Evolutionary conservation across 2,329 filamentous ascomycete genomes (phyloP).

Genomic region (Ophiostoma tasmaniense): DNA sequence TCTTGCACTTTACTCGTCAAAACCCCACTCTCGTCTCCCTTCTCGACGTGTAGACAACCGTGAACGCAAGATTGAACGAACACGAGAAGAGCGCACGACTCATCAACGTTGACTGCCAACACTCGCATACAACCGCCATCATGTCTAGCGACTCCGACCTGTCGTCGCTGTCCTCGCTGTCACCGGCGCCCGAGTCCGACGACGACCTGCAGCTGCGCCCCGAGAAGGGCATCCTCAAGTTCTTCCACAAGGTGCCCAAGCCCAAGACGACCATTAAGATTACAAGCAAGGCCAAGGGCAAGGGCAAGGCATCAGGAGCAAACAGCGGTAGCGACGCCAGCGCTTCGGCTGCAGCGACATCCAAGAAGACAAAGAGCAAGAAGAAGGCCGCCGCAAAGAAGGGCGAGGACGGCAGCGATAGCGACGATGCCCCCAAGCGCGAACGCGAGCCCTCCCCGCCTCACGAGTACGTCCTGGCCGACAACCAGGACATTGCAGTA

Average conservation of each 20-base stretch:
- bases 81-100: too few relatives aligned
- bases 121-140: constrained; percentile 32
- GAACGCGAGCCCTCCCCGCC: constrained; percentile 69
- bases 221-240: constrained; percentile 56
- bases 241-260: constrained; percentile 53
- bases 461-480: constrained; percentile 81
- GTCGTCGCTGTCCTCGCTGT: constrained; percentile 38
- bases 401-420: constrained; percentile 29
- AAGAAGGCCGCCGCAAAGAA: constrained; percentile 5
- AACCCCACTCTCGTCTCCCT: constrained; percentile 6
- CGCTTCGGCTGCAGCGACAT: constrained; percentile 29
- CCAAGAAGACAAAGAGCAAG: constrained; percentile 9
- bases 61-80: background rate
- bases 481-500: constrained; percentile 89
- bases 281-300: constrained; percentile 15
- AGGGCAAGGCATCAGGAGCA: constrained; percentile 18
- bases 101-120: too few relatives aligned
- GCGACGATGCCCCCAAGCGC: constrained; percentile 65
- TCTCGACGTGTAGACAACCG: background rate
- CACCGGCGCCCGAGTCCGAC: constrained; percentile 45
- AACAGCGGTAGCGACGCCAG: constrained; percentile 9
- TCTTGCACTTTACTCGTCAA: background rate
- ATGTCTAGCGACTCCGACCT: constrained; percentile 53
- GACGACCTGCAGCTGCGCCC: constrained; percentile 43
- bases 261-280: constrained; percentile 24